Evolutionary conservation across 805 yeast genomes (phyloP), one percentile per base, ranked within the genome.

Genomic region (Zygoascus tannicola): DNA sequence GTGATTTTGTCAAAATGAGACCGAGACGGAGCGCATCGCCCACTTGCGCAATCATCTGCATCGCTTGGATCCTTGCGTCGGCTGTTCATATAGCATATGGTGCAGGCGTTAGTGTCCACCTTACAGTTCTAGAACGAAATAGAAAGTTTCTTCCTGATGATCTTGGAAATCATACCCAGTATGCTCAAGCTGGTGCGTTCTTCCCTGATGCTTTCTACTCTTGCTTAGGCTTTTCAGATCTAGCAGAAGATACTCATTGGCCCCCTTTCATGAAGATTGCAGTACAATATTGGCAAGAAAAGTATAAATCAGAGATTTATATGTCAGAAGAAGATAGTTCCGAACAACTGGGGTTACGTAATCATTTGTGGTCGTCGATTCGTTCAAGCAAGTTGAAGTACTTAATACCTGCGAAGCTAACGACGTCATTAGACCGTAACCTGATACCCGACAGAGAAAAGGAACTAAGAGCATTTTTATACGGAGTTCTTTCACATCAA

Each of bases 241-340:
- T 70, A 2, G 81, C 83, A 3, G 87, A 81, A 56, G 71, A 64
- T 22, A 66, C 79, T 0, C 86, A 80, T 55, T 80, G 87, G 86
- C 85, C 85, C 0, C 79, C 80, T 1, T 80, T 79, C 53, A 51
- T 80, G 12, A 57, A 63, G 3, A 57, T 59, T 2, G 76, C 79
- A 0, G 71, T 74, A 4, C 50, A 63, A 4, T 60, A 70, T 38
- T 74, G 75, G 58, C 57, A 60, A 22, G 60, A 64, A 22, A 56
- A 56, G 41, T 62, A 64, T 33, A 35, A 18, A 5, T n/a, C 14
- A 8, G 12, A 26, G 12, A 8, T 26, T 12, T 8, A 26, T 26
- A 16, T n/a, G 35, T 33, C 15, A 15, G 15, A 21, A 21, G 18
- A 8, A 20, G 30, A 26, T 8, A 7, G 7, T 35, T 10, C 14